phyloP scores from a whole-genome alignment of 2,329 filamentous ascomycete genomes.

The Paecilomyces formosus region DNA sequence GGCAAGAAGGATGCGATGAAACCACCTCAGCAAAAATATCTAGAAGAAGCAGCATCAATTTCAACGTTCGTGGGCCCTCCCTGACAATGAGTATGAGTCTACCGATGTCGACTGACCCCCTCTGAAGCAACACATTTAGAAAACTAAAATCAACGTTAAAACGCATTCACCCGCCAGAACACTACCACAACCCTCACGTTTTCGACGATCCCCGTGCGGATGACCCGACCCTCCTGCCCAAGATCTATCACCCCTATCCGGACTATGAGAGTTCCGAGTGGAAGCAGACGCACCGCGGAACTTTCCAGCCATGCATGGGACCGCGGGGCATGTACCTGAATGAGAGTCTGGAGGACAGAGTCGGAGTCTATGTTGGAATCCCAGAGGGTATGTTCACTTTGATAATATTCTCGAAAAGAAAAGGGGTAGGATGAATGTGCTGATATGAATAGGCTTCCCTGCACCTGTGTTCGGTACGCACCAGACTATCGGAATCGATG shows the following conservation, averaged over 20 bases:
- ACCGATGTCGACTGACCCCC: neutral
- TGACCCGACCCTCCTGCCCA: constrained; percentile 23
- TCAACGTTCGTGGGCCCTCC: constrained; percentile 1
- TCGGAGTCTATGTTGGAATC: constrained; percentile 50
- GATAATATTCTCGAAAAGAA: no score
- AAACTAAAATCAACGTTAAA: constrained; percentile 8
- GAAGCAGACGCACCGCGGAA: constrained; percentile 49
- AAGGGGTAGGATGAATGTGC: neutral
- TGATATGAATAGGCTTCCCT: constrained; percentile 43
- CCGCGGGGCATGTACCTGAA: constrained; percentile 48
- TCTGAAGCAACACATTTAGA: constrained; percentile 3
- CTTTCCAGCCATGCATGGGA: constrained; percentile 58
- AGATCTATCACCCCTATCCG: constrained; percentile 64
- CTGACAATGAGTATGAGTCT: no score
- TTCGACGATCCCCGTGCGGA: constrained; percentile 5
- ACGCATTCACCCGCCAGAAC: constrained; percentile 1
- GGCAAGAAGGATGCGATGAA: neutral
- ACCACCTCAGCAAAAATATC: constrained; percentile 6
- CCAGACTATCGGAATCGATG: constrained; percentile 52
- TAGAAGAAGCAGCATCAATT: constrained; percentile 3
- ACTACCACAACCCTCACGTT: constrained; percentile 4
- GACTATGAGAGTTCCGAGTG: constrained; percentile 59
- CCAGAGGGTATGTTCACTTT: neutral
- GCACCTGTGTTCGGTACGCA: constrained; percentile 57
- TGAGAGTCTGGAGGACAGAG: constrained; percentile 52